Base-by-base conservation (phyloP, 768 basidiomycete species). In the Termitomyces sp. region DNA sequence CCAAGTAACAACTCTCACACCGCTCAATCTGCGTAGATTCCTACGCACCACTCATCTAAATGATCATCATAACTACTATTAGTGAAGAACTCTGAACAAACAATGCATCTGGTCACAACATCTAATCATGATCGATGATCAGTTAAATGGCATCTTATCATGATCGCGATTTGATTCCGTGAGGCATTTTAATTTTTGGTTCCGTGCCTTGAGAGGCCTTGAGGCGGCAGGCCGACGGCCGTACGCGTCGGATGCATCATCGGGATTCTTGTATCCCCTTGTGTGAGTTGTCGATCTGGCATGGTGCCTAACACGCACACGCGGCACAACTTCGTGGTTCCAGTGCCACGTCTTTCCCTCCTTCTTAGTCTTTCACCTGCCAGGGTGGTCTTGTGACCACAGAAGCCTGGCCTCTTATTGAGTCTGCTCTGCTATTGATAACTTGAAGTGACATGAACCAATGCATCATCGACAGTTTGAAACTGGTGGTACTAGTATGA, bases 1-100 rank as follows among this genome's bases (percentile, higher is more conserved):
- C 63, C 63, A 1, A 54, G 49, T 16, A 24, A 58, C 20, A 38
- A 48, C n/a, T 48, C 52, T 20, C 63, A 64, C n/a, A 44, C 56
- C 13, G 40, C 28, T 32, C 40, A 55, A 42, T 55, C 40, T 52
- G 59, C 63, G 18, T 60, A 63, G 58, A 55, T 11, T 56, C n/a
- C 24, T 39, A 18, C 16, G 39, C 8, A 18, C 2, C 33, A 46
- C 5, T n/a, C 3, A 35, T 33, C 16, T 8, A 55, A n/a, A 50
- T 35, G 57, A 45, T 49, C 13, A 18, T 20, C 24, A 16, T 42
- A 51, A 35, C 50, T 59, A 59, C 24, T 59, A 13, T n/a, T 24
- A 20, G 16, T 32, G 2, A 50, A 39, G 49, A 51, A n/a, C n/a
- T n/a, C n/a, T n/a, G n/a, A n/a, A 51, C 13, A 33, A n/a, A 32